Conservation (phyloP, 495 filamentous ascomycete genomes). For the Copromyces sp. region DNA sequence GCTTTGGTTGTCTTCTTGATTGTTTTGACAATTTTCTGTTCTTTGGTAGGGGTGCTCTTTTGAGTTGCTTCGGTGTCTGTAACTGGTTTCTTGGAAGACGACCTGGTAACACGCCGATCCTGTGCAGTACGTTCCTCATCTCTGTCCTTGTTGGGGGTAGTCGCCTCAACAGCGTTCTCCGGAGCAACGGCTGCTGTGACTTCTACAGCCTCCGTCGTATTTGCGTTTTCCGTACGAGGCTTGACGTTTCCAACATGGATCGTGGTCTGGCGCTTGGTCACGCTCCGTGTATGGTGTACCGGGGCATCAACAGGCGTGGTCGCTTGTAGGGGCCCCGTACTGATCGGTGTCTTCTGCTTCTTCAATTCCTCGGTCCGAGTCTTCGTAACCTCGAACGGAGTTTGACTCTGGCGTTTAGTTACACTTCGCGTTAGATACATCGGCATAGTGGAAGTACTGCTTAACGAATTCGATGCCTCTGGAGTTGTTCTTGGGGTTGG, state of each 20-base stretch:
- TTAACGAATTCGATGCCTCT: neutral
- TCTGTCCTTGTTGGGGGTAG: neutral
- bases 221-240: neutral
- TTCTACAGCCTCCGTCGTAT: neutral
- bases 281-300: neutral
- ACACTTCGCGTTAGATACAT: neutral
- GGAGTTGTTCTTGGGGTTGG: neutral
- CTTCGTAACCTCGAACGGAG: neutral
- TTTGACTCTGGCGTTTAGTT: neutral
- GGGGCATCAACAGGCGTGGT: neutral
- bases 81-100: neutral
- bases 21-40: neutral
- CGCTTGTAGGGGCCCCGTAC: neutral
- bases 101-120: neutral
- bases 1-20: neutral
- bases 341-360: neutral
- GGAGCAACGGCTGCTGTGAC: neutral
- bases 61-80: neutral
- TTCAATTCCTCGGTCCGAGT: neutral
- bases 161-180: neutral
- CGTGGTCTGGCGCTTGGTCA: neutral
- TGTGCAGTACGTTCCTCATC: neutral
- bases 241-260: neutral
- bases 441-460: neutral
- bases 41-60: neutral